These are phyloP conservation scores for Colletotrichum musicola DNA, from an alignment of 2,329 filamentous ascomycete species.

Conservation along the genomic window DNA sequence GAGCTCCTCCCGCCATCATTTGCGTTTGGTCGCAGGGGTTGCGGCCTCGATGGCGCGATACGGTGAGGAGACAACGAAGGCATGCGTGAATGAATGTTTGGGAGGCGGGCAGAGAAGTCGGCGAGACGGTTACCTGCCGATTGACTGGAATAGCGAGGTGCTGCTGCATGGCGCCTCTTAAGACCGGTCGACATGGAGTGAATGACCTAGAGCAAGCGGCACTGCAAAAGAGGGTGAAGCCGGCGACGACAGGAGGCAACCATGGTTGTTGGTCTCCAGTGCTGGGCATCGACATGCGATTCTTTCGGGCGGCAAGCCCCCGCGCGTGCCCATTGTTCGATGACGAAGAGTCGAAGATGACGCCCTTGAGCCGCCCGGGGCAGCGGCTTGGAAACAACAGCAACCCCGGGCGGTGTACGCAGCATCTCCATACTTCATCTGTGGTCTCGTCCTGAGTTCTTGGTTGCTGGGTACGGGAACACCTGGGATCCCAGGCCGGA, in stretches of 20 bases:
- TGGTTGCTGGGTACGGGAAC: constrained; percentile 36
- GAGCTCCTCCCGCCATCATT: background rate
- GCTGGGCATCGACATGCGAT: constrained; percentile 27
- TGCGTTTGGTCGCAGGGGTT: constrained; percentile 16
- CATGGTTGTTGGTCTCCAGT: background rate
- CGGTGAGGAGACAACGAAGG: constrained; percentile 28
- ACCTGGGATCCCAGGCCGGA: constrained; percentile 21
- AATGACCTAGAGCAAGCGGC: background rate
- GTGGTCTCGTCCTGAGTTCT: constrained; percentile 12
- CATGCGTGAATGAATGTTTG: constrained; percentile 20
- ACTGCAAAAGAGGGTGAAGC: constrained; percentile 1
- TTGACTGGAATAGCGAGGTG: constrained; percentile 4
- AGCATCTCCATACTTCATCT: constrained; percentile 7
- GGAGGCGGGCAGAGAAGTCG: background rate
- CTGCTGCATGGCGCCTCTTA: background rate
- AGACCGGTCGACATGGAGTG: background rate
- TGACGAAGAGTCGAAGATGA: constrained; percentile 28
- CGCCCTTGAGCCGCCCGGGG: background rate
- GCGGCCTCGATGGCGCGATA: constrained; percentile 19
- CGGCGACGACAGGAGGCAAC: constrained; percentile 3
- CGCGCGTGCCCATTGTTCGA: constrained; percentile 17
- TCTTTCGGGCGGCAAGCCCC: constrained; percentile 7
- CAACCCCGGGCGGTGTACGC: constrained; percentile 1
- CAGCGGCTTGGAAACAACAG: constrained; percentile 16
- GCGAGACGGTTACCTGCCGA: constrained; percentile 20